Base-by-base conservation (phyloP, 2,329 filamentous ascomycete genomes). In the Fusarium tricinctum region DNA sequence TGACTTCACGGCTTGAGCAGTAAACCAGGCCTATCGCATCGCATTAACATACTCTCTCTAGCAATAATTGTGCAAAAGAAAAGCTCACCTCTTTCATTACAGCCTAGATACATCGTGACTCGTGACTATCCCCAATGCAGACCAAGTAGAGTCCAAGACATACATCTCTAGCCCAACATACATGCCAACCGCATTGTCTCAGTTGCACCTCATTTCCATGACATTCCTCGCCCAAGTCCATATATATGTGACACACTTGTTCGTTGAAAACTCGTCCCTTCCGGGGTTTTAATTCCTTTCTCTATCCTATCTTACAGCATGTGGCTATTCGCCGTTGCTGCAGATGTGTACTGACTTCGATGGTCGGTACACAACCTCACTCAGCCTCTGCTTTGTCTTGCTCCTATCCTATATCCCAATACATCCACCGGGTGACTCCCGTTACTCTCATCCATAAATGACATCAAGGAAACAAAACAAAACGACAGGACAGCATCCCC, bases 381-480 rank as follows among this genome's bases (percentile, higher is more conserved):
- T 28, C 58, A 26, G 20, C 30, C 28, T 33, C 30, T 33, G 30
- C 30, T 33, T 38, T 38, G 35, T 38, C 32, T 23, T 6, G n/a
- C 49, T 20, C 49, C 38, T 52, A 46, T 20, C 49, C 32, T 52
- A 49, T 52, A 33, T 54, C 39, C 33, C 53, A 40, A 54, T 35
- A 51, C 50, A 58, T 64, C 57, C 39, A 42, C 49, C 40, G 45
- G 47, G 47, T 51, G 40, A 49, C 54, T 66, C 38, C 60, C 45
- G 44, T 39, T 49, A 48, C 59, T 47, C 57, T 61, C 59, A 63
- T 71, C 63, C 69, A 68, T 73, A 66, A 62, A 64, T 54, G 50
- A 72, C 63, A 66, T 73, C 48, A 69, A 73, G 70, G 57, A 68
- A 69, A 62, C 49, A 62, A 70, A 72, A 17, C 9, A 30, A 38